These are phyloP conservation scores for Lotmaria passim DNA, from an alignment of 208 protist genomes.

Conservation along the genomic window DNA sequence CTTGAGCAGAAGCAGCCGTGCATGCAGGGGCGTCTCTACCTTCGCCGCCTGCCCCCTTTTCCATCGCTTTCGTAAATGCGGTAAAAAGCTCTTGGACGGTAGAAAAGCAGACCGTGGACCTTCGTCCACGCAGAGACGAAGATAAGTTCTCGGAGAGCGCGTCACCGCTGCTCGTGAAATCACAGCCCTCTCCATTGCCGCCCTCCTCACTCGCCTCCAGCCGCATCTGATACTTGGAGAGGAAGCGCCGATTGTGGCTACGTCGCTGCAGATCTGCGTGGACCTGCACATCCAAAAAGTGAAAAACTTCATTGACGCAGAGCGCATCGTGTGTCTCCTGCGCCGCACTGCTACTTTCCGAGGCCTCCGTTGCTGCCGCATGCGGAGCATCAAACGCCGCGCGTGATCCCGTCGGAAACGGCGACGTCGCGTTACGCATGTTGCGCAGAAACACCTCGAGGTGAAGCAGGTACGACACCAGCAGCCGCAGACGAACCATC, in stretches of 20 bases:
- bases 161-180: not conserved
- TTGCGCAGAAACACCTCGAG: constrained; percentile 24
- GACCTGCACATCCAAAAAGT: constrained; percentile 3
- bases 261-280: not conserved
- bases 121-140: not conserved
- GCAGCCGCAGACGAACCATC: constrained; percentile 34
- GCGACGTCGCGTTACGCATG: not conserved
- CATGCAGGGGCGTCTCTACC: not conserved
- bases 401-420: not conserved
- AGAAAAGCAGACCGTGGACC: not conserved
- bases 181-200: not conserved
- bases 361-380: not conserved
- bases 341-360: not conserved
- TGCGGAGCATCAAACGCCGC: not conserved
- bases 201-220: not conserved
- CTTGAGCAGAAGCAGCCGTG: too few relatives aligned
- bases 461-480: constrained; percentile 34
- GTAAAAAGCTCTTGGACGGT: constrained; percentile 19
- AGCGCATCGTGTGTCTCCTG: not conserved
- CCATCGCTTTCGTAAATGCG: constrained; percentile 4
- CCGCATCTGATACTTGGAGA: constrained; percentile 7
- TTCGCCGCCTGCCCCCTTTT: not conserved
- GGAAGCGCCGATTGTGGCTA: constrained; percentile 8
- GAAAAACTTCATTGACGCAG: constrained; percentile 8
- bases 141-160: too few relatives aligned